phyloP scores from a whole-genome alignment of 305 asterid species.

The Fraxinus ornus region DNA sequence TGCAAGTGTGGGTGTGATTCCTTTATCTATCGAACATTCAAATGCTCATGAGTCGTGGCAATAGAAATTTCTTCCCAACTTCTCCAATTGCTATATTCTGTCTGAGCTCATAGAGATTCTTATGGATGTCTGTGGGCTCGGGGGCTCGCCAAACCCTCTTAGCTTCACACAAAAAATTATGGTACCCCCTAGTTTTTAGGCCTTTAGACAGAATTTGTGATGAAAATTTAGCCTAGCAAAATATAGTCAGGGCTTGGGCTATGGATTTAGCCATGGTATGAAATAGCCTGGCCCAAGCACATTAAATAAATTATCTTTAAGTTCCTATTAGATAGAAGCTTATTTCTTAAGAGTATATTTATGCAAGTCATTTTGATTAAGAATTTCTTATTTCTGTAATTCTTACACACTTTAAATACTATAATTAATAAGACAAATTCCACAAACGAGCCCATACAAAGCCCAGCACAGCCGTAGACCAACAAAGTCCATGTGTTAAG shows the following conservation, averaged over 20 bases:
- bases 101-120: background rate
- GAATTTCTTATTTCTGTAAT: background rate
- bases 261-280: background rate
- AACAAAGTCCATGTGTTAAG: background rate
- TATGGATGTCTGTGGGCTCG: background rate
- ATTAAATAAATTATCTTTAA: background rate
- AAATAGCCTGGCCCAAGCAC: background rate
- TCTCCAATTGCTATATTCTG: background rate
- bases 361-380: background rate
- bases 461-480: background rate
- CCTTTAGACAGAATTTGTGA: background rate
- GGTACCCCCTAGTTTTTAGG: background rate
- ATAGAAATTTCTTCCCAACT: background rate
- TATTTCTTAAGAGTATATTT: background rate
- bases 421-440: background rate
- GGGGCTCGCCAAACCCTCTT: background rate
- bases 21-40: background rate
- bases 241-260: background rate
- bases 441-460: background rate
- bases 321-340: background rate
- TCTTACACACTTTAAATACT: background rate
- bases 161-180: background rate
- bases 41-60: background rate
- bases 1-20: background rate
- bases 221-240: background rate